Percentiles rank a stretch among this genome's conserved stretches.
These are phyloP conservation scores for Pueraria montana DNA, from an alignment of 306 rosid species.

Conservation along the genomic window DNA sequence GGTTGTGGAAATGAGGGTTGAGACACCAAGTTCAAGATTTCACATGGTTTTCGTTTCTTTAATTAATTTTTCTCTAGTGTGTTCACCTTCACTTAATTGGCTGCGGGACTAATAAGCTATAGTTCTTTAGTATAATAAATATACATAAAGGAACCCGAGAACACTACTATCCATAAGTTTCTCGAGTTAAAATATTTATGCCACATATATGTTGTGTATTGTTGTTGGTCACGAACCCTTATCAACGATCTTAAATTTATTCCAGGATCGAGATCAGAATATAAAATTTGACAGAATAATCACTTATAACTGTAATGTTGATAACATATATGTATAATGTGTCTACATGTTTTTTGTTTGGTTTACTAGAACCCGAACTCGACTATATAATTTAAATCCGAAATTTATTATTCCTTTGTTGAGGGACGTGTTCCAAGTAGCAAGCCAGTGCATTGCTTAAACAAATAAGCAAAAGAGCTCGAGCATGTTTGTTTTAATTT, in stretches of 20 bases:
- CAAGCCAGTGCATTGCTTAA: conserved; percentile 8
- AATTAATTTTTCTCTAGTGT: neutral
- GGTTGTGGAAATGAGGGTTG: conserved; percentile 33
- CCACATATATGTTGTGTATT: conserved; percentile 7
- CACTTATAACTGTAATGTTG: neutral
- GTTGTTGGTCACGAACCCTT: neutral
- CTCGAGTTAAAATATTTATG: conserved; percentile 2
- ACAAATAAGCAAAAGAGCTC: neutral
- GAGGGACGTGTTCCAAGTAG: conserved; percentile 19
- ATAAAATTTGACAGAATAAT: neutral
- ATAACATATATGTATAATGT: neutral
- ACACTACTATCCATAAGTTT: conserved; percentile 30
- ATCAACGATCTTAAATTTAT: neutral
- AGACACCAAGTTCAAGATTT: conserved; percentile 42
- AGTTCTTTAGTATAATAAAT: conserved; percentile 18
- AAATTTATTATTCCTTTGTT: conserved; percentile 1
- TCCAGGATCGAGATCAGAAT: neutral
- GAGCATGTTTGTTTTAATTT: neutral
- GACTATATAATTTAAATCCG: neutral
- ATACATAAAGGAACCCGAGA: conserved; percentile 36
- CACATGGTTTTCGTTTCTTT: conserved; percentile 44
- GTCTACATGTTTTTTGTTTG: neutral
- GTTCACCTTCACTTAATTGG: conserved; percentile 40
- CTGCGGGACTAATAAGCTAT: neutral
- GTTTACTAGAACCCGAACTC: neutral